Base-by-base conservation (phyloP, 371 early-diverging fungal species). In the Apophysomyces variabilis region DNA sequence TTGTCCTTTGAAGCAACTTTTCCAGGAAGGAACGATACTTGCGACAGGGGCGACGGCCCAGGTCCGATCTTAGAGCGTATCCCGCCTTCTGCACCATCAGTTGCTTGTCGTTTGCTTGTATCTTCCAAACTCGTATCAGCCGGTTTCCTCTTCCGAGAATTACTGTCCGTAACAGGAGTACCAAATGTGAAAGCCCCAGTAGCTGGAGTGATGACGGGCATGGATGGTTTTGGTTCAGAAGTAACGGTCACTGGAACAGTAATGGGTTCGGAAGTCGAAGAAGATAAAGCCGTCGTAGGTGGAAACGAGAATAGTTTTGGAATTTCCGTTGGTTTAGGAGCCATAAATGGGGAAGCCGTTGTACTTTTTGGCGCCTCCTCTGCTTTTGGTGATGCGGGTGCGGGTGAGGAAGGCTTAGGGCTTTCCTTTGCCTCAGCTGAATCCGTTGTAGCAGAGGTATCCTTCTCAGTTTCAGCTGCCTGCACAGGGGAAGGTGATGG, bases 31-130 rank as follows among this genome's bases (percentile, higher is more conserved):
- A 50, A 50, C 6, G 54, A 50, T 5, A 50, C 54, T 50, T 50
- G 54, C 21, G 54, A 50, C 21, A 50, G 54, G 1, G 54, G 54
- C 9, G 54, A 50, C 21, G 54, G 54, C 21, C 54, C 54, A 18
- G 54, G 54, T 18, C 54, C 54, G 1, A 21, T n/a, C 11, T 50
- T 50, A 18, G 54, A 7, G 16, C 54, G 54, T 21, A 50, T 26
- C 1, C 21, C 21, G n/a, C n/a, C 21, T 3, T 50, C 54, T 21
- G 54, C 7, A 8, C 8, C 21, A 21, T 50, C 54, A 7, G 54
- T 50, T 5, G 54, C 54, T 21, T 50, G 54, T 50, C 54, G 54
- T 21, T 50, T 50, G 11, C 21, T 21, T 26, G 21, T 4, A 21
- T 50, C 21, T 26, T 50, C 54, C 0, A 21, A n/a, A 8, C 21